phyloP scores from a whole-genome alignment of 2,329 filamentous ascomycete species.

The Geosmithia flava region DNA sequence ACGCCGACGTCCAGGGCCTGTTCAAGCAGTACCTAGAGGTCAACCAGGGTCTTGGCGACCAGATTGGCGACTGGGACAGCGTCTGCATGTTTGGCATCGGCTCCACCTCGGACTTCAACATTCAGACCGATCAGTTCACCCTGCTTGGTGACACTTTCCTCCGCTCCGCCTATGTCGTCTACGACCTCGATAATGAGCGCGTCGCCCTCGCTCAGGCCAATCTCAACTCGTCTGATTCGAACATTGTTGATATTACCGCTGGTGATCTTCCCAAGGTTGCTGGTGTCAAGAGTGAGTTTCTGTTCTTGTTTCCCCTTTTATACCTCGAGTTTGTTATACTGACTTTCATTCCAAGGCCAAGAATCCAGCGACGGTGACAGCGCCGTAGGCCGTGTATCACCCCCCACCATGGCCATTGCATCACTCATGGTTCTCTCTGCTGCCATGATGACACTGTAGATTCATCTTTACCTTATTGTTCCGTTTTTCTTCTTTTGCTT shows the following conservation, averaged over 20 bases:
- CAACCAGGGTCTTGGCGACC: constrained; percentile 16
- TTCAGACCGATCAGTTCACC: constrained; percentile 16
- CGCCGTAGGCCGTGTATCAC: not conserved
- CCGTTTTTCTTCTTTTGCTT: not conserved
- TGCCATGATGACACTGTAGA: not conserved
- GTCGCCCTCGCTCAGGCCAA: constrained; percentile 41
- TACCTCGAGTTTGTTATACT: too few relatives aligned
- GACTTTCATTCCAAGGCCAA: not conserved
- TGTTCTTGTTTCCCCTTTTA: not conserved
- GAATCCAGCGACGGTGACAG: not conserved
- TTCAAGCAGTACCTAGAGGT: constrained; percentile 7
- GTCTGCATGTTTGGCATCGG: constrained; percentile 45
- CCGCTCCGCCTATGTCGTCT: constrained; percentile 44
- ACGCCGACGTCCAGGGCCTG: constrained; percentile 19
- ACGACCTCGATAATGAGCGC: constrained; percentile 36
- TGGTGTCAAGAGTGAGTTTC: constrained; percentile 25
- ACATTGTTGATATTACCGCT: constrained; percentile 31
- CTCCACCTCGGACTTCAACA: constrained; percentile 20
- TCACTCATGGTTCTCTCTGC: not conserved
- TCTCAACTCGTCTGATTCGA: constrained; percentile 28
- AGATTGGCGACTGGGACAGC: constrained; percentile 23
- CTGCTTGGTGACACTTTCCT: constrained; percentile 48
- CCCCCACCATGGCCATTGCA: not conserved
- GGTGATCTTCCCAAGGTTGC: constrained; percentile 26
- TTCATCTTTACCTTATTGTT: not conserved